These are phyloP conservation scores for Trichoderma atroviride DNA, from an alignment of 2,329 filamentous ascomycete species.

Conservation along the genomic window DNA sequence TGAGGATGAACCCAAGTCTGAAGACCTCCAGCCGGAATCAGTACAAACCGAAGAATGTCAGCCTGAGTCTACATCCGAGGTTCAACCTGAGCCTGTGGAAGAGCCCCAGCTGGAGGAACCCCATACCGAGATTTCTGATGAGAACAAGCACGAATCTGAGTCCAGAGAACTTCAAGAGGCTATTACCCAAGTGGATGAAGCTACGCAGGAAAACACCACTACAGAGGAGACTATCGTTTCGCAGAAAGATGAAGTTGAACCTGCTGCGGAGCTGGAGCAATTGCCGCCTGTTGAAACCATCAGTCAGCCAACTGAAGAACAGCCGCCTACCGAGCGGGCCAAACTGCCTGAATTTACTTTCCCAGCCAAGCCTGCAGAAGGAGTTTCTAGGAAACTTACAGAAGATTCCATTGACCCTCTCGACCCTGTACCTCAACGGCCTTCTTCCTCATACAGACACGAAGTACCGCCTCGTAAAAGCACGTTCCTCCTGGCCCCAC, in stretches of 20 bases:
- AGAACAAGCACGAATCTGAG: too few species aligned
- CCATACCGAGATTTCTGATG: too few species aligned
- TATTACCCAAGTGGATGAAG: not conserved
- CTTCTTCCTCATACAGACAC: not conserved
- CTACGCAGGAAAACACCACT: slow-evolving; percentile 28
- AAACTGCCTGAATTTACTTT: not conserved
- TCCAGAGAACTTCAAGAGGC: not conserved
- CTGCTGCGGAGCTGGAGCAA: not conserved
- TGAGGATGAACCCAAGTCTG: slow-evolving; percentile 3
- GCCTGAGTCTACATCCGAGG: too few species aligned
- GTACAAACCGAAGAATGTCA: not conserved
- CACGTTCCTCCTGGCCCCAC: not conserved
- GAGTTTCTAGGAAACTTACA: not conserved
- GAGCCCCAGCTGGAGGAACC: too few species aligned
- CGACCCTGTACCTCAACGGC: not conserved
- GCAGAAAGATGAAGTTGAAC: not conserved
- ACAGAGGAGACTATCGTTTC: slow-evolving; percentile 23
- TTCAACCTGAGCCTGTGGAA: too few species aligned
- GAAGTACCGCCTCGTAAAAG: not conserved
- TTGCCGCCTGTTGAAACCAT: slow-evolving; percentile 13
- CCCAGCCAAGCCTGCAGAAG: not conserved
- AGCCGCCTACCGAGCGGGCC: slow-evolving; percentile 15
- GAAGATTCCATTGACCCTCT: not conserved
- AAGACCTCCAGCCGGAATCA: slow-evolving; percentile 23
- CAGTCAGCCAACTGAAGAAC: slow-evolving; percentile 19